Evolutionary conservation across 2,329 filamentous ascomycete genomes (phyloP).

Genomic region (Colletotrichum liaoningense): DNA sequence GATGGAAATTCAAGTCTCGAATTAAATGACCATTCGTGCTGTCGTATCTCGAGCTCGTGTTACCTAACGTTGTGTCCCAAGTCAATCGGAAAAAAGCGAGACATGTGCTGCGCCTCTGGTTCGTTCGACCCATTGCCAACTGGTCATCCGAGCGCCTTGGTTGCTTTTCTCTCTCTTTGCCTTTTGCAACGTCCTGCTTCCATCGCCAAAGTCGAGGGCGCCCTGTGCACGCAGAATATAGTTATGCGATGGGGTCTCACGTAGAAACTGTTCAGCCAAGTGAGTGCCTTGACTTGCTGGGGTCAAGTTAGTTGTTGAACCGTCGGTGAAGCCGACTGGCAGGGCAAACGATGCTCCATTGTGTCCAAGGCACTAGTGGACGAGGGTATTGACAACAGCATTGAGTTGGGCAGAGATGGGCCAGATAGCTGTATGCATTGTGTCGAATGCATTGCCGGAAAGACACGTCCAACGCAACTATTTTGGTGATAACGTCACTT

Average conservation of each 20-base stretch:
- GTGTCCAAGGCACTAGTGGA: neutral
- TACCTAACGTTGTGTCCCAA: neutral
- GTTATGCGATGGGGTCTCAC: slow-evolving; percentile 8
- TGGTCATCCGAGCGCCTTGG: slow-evolving; percentile 15
- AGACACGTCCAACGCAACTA: slow-evolving; percentile 6
- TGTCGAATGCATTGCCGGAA: neutral
- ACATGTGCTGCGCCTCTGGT: slow-evolving; percentile 10
- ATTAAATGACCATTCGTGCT: neutral
- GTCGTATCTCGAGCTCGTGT: neutral
- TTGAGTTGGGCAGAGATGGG: slow-evolving; percentile 20
- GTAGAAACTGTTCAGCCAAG: slow-evolving; percentile 11
- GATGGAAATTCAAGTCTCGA: neutral
- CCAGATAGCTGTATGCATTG: neutral
- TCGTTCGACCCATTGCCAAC: slow-evolving; percentile 25
- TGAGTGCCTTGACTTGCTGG: neutral
- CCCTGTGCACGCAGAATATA: neutral
- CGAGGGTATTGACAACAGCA: slow-evolving; percentile 2
- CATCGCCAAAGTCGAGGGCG: neutral
- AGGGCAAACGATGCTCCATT: slow-evolving; percentile 22
- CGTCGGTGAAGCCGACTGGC: slow-evolving; percentile 22
- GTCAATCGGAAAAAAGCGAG: slow-evolving; percentile 3
- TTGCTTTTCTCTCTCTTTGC: neutral
- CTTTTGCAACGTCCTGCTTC: slow-evolving; percentile 1
- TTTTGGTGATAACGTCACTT: slow-evolving; percentile 11
- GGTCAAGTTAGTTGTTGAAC: slow-evolving; percentile 14